Base-by-base conservation (phyloP, 345 rosid genomes). In the Streptanthus diversifolius region DNA sequence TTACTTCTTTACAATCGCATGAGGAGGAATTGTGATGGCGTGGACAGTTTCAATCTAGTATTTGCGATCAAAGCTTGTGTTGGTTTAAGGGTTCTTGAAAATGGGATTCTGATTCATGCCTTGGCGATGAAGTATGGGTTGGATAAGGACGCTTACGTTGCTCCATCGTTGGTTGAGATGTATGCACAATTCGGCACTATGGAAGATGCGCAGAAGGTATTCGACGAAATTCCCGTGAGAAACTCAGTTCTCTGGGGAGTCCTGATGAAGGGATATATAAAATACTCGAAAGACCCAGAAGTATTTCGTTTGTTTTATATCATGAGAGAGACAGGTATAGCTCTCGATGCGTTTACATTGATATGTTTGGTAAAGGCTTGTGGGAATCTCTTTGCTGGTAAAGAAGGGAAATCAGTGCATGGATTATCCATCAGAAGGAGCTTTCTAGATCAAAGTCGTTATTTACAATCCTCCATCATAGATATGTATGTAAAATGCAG, bases 171-270 rank as follows among this genome's bases (percentile, higher is more conserved):
- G 62, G 76, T 81, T 7, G 82, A 83, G 58, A 80, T 85, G 76
- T 81, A 87, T 25, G 70, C 71, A 0, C 71, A 82, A 12, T 72
- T 79, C 5, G 83, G 81, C 25, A 67, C 68, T 39, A 51, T 89
- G 48, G 83, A 70, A 37, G 71, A 72, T 41, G 85, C 88, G 5
- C 53, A 79, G 49, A 43, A 65, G 14, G 80, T 87, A 77, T 87
- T 87, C 54, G 92, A 85, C 54, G 90, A 82, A 72, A 79, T 81
- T 68, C 72, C 82, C 60, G 59, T 40, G 14, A 82, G 79, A 73
- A 83, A 47, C 62, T 82, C 83, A 21, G 82, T 89, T 52, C 83
- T 83, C 44, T 85, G 87, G 87, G 86, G 88, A 30, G 77, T 80
- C 49, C 60, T 87, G 82, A 80, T 87, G 79, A 78, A 77, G 33